These are phyloP conservation scores for Scytalidium sp. DNA, from an alignment of 2,329 filamentous ascomycete species.

Conservation along the genomic window DNA sequence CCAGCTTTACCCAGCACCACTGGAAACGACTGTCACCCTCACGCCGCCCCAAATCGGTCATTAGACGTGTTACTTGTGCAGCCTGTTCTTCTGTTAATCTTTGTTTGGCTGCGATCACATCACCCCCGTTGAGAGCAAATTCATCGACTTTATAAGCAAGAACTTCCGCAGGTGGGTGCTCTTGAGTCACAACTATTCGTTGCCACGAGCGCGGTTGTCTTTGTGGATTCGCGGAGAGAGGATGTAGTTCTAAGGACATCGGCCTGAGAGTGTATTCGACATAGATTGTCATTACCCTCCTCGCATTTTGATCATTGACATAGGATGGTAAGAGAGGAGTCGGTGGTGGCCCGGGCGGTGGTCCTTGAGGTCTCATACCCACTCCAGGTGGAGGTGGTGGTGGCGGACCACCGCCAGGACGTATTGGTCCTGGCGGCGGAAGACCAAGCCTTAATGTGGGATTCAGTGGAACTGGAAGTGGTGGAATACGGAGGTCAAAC, in stretches of 20 bases:
- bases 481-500: too few relatives aligned
- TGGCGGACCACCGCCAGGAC: neutral
- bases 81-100: conserved; percentile 17
- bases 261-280: conserved; percentile 17
- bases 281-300: conserved; percentile 15
- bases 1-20: conserved; percentile 19
- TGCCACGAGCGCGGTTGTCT: conserved; percentile 8
- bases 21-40: conserved; percentile 20
- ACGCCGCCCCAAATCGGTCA: conserved; percentile 13
- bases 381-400: neutral
- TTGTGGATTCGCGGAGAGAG: neutral
- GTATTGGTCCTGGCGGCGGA: conserved; percentile 3
- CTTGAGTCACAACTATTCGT: conserved; percentile 11
- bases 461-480: neutral
- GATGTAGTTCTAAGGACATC: neutral
- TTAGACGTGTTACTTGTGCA: conserved; percentile 14
- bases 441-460: neutral
- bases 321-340: neutral
- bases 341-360: conserved; percentile 2
- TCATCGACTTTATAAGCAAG: conserved; percentile 8
- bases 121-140: conserved; percentile 7
- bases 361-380: neutral
- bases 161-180: conserved; percentile 2
- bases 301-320: conserved; percentile 8
- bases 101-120: conserved; percentile 14